These are phyloP conservation scores for Ophiognomonia clavigignenti-juglandacearum DNA, from an alignment of 2,329 filamentous ascomycete genomes.

Conservation along the genomic window DNA sequence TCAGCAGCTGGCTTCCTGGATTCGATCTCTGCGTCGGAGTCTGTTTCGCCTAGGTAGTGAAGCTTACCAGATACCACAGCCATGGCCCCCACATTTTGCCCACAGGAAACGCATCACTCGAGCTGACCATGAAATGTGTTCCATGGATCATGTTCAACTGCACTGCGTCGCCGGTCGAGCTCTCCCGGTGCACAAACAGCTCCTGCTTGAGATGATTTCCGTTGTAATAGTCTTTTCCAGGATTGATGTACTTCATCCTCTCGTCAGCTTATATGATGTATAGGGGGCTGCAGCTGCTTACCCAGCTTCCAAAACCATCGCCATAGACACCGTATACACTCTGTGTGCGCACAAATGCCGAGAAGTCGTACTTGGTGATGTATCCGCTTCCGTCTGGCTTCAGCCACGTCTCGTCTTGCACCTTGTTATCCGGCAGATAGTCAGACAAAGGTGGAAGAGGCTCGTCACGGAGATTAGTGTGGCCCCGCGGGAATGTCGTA, in stretches of 20 bases:
- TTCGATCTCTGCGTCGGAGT: too few species aligned
- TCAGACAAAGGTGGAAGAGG: conserved; percentile 37
- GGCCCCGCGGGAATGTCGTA: conserved; percentile 38
- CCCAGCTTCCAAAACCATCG: conserved; percentile 41
- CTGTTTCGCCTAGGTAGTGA: too few species aligned
- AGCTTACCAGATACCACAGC: conserved; percentile 32
- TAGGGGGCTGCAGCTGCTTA: too few species aligned
- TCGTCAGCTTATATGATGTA: too few species aligned
- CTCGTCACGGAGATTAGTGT: conserved; percentile 39
- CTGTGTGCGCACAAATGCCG: conserved; percentile 28
- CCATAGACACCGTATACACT: conserved; percentile 47
- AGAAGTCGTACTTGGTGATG: conserved; percentile 46
- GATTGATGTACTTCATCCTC: conserved; percentile 45
- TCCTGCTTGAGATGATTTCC: conserved; percentile 49
- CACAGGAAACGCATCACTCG: conserved; percentile 30
- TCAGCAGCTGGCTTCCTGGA: not conserved
- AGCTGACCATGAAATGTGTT: conserved; percentile 37
- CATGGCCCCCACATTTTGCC: conserved; percentile 39
- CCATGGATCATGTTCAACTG: conserved; percentile 52
- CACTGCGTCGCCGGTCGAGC: conserved; percentile 42
- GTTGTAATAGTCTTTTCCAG: conserved; percentile 47
- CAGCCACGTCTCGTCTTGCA: conserved; percentile 50
- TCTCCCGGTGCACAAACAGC: conserved; percentile 46
- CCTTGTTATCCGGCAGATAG: conserved; percentile 39
- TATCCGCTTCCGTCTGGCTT: conserved; percentile 38